A percentile compares a stretch with the other conserved stretches of the same genome.
Evolutionary conservation across 768 basidiomycete species (phyloP).

Genomic region (Mycena rosella): DNA sequence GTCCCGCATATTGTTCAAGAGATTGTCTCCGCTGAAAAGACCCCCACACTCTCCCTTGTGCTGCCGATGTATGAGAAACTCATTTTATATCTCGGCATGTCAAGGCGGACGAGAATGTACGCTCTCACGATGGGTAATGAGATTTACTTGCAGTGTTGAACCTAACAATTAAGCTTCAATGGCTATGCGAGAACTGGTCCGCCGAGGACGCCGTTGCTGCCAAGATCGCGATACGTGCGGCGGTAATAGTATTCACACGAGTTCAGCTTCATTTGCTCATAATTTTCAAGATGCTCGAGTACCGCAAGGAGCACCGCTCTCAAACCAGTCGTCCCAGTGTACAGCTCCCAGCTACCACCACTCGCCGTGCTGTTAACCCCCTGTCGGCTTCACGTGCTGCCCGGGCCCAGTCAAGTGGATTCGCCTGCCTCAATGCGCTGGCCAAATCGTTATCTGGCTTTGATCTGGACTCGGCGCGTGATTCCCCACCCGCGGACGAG

Average conservation of each 20-base stretch:
- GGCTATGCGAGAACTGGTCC: conserved; percentile 14
- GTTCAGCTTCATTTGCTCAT: background rate
- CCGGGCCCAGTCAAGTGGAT: background rate
- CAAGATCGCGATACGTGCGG: background rate
- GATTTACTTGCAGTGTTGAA: conserved; percentile 32
- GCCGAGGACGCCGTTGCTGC: conserved; percentile 1
- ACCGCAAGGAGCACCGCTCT: conserved; percentile 12
- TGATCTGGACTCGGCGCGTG: background rate
- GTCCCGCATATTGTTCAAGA: too few relatives aligned
- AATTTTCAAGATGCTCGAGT: conserved; percentile 14
- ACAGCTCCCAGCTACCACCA: background rate
- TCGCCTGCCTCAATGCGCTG: background rate
- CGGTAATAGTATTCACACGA: background rate
- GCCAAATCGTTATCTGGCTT: background rate
- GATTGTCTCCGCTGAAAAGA: too few relatives aligned
- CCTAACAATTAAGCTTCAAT: conserved; percentile 32
- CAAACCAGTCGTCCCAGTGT: background rate
- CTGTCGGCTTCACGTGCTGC: conserved; percentile 8
- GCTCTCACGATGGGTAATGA: conserved; percentile 36
- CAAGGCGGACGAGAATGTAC: conserved; percentile 33
- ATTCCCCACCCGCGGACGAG: background rate
- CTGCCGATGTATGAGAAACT: conserved; percentile 15
- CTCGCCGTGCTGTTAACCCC: background rate
- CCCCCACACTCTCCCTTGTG: too few relatives aligned
- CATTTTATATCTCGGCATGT: conserved; percentile 34